These are phyloP conservation scores for Colletotrichum sp. DNA, from an alignment of 2,329 filamentous ascomycete genomes.

Conservation along the genomic window DNA sequence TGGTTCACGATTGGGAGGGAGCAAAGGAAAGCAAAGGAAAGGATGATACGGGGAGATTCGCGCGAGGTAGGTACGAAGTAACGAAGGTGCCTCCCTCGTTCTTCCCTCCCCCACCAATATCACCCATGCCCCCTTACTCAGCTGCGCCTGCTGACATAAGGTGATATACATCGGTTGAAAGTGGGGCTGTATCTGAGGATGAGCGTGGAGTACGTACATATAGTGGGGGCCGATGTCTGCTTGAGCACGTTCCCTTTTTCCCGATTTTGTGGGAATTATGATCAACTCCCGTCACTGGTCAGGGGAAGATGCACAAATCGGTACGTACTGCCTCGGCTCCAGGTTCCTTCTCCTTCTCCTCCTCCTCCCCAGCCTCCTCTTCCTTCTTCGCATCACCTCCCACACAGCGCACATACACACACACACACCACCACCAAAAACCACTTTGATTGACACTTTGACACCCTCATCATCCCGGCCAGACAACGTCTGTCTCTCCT, in stretches of 20 bases:
- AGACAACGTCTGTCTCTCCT: not conserved
- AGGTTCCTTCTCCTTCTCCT: not conserved
- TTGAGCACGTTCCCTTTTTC: not conserved
- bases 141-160: not conserved
- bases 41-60: not conserved
- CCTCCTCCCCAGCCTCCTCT: not conserved
- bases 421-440: not conserved
- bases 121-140: not conserved
- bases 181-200: not conserved
- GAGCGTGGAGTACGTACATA: too few species aligned
- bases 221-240: not conserved
- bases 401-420: not conserved
- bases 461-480: not conserved
- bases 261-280: constrained; percentile 7
- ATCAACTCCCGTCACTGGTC: not conserved
- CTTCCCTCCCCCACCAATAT: not conserved
- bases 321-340: not conserved
- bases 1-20: not conserved
- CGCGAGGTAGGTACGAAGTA: not conserved
- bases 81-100: not conserved
- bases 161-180: not conserved
- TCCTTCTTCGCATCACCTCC: not conserved
- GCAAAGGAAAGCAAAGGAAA: not conserved
- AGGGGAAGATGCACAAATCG: not conserved
- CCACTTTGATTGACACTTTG: not conserved